Conservation (phyloP, 2,329 filamentous ascomycete genomes). For the Stagonosporopsis rhizophila region DNA sequence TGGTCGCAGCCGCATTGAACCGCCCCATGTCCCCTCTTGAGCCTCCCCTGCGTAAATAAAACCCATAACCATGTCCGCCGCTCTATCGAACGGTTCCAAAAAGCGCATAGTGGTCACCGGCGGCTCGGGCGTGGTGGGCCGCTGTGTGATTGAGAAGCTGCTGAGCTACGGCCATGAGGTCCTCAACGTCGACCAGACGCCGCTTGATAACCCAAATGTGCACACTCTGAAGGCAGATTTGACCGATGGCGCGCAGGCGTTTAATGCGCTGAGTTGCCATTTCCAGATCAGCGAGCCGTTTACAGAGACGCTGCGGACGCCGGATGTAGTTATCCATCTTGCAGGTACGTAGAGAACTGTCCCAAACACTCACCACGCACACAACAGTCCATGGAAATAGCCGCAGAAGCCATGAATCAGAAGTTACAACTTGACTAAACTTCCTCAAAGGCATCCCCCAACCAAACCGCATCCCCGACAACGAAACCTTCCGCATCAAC, state of each 20-base stretch:
- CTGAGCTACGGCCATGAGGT: conserved; percentile 60
- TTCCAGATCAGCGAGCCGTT: conserved; percentile 57
- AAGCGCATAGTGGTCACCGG: conserved; percentile 62
- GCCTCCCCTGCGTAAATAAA: neutral
- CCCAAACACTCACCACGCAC: neutral
- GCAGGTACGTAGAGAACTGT: conserved; percentile 49
- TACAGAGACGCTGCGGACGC: conserved; percentile 46
- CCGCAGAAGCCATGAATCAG: too few relatives aligned
- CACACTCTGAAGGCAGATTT: conserved; percentile 64
- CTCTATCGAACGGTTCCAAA: neutral
- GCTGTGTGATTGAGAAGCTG: conserved; percentile 59
- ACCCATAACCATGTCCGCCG: conserved; percentile 7
- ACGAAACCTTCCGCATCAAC: conserved; percentile 60
- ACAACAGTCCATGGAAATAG: neutral
- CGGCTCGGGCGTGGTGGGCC: conserved; percentile 58
- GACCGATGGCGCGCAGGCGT: conserved; percentile 62
- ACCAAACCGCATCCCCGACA: conserved; percentile 67
- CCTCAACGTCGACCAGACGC: conserved; percentile 61
- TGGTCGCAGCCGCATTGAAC: conserved; percentile 3
- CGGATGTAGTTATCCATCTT: conserved; percentile 68
- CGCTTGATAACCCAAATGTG: conserved; percentile 54
- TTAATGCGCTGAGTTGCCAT: conserved; percentile 62
- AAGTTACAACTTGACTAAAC: too few relatives aligned
- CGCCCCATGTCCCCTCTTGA: conserved; percentile 2
- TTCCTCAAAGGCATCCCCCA: conserved; percentile 51